Evolutionary conservation across 192 early-diverging fungal species (phyloP), one percentile per base, ranked within the genome.

Genomic region (Coemansia sp.): DNA sequence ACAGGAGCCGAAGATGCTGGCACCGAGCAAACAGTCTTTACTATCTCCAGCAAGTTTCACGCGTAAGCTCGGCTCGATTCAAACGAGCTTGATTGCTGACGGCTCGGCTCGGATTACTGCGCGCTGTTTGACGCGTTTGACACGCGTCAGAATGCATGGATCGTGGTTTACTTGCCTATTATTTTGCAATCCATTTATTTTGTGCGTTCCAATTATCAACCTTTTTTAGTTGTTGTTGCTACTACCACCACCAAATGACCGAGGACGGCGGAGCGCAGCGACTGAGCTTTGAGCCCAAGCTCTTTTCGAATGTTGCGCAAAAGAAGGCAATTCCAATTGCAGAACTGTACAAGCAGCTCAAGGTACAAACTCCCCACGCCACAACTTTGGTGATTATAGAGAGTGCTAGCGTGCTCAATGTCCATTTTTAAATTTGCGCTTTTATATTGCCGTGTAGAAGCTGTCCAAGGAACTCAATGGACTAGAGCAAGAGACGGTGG

Each of bases 401-500:
- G n/a, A n/a, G n/a, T n/a, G n/a, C n/a, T n/a, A n/a, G n/a, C n/a
- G n/a, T n/a, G n/a, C n/a, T n/a, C n/a, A n/a, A n/a, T n/a, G n/a
- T n/a, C n/a, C n/a, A n/a, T n/a, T n/a, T n/a, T n/a, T n/a, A n/a
- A n/a, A n/a, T n/a, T n/a, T n/a, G n/a, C n/a, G n/a, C n/a, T n/a
- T n/a, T n/a, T n/a, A n/a, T n/a, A n/a, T n/a, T 25, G 22, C 60
- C 20, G 15, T 56, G 37, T 84, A 96, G 94, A 86, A 88, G 47
- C 75, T 95, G 38, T 93, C 94, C 43, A 74, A 83, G 49, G 88
- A 94, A 56, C 84, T 97, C 14, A 76, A 79, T 54, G 59, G 66
- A 1, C 70, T 95, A 58, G 90, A 94, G 45, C 95, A 97, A 75
- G 93, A 92, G 57, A 71, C 76, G 4, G 87, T 91, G 8, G 89